Base-by-base conservation (phyloP, 2,329 filamentous ascomycete genomes). In the Colletotrichum lupini region DNA sequence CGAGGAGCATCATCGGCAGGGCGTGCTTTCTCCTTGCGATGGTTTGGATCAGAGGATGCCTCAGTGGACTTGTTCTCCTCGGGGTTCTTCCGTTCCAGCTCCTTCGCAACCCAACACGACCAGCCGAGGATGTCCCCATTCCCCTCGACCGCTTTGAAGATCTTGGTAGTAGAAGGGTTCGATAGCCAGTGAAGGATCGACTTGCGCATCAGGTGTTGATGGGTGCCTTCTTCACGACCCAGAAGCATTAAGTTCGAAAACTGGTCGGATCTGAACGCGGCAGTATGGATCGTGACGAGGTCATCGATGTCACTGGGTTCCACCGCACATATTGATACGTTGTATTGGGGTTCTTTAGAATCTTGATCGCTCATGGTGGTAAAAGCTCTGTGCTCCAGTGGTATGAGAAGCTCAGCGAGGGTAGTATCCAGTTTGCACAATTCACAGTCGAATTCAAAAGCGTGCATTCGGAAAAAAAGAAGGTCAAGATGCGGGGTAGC, bases 201-300 rank as follows among this genome's bases (percentile, higher is more conserved):
- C 11, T 59, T 49, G 22, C 5, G 53, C 70, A 72, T 72, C 4
- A 64, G 53, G 3, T 56, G 19, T 8, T 60, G 19, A 19, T 69
- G 70, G 2, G 70, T 59, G 42, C 59, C 4, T n/a, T 28, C 42
- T 9, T 26, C 59, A 46, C 70, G 66, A 22, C 57, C 52, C 32
- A 73, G 55, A 12, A 64, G 59, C 66, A 73, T 73, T n/a, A 73
- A 8, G 11, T 64, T 69, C 19, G 70, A 69, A 28, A 69, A 73
- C 24, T 37, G 70, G 16, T 73, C 70, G 8, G 55, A 14, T 22
- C 19, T 60, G 53, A 69, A 64, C 11, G 70, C 70, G 8, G 42
- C 59, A 37, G 42, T 46, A 26, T 72, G 66, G 1, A 69, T 28
- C 8, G 32, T 7, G 19, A 72, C 53, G 26, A 69, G 70, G 2